Evolutionary conservation across 768 basidiomycete species (phyloP), one percentile per base, ranked within the genome.

Genomic region (Suillus lakei): DNA sequence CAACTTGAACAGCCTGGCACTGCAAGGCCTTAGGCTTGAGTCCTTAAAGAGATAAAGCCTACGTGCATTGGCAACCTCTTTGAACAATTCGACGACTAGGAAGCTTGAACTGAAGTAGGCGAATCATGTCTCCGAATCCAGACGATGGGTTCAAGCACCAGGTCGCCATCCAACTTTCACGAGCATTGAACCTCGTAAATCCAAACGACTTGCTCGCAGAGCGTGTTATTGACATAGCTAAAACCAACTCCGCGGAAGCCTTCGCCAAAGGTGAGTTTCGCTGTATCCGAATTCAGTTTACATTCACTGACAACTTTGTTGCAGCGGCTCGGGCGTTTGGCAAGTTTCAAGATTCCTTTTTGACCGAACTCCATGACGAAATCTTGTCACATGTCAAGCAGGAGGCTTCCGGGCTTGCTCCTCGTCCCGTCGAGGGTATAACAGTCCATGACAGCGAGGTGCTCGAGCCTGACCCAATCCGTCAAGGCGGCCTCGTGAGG

Each of bases 141-240:
- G 54, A 55, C 26, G 56, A 67, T 64, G 81, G 83, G 28, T 91
- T 91, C 74, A 85, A 80, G 51, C 91, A 93, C 74, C 83, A 88
- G 60, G 74, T 92, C 36, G 91, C 91, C 28, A 89, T 93, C 66
- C 88, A 91, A 79, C 84, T 97, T 10, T 95, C 94, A 2, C 80
- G 95, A 39, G 87, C 87, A 3, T 83, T 96, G 71, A 96, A 95
- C 74, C 82, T 83, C 16, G 75, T 95, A 65, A 93, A 93, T 71
- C 92, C 92, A 0, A 97, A 96, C 74, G 91, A 93, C 69, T 77
- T 91, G 4, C 85, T 97, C 26, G 95, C 94, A 3, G 83, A 85
- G 67, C 81, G 90, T 64, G 91, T 96, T 39, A 88, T 89, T 30
- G 91, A 92, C 70, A 90, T 96, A 65, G 93, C 93, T 7, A 89